Percentiles rank a stretch among this genome's conserved stretches.
Evolutionary conservation across 106 monocot genomes (phyloP).

Genomic region (Apostasia shenzhenica): DNA sequence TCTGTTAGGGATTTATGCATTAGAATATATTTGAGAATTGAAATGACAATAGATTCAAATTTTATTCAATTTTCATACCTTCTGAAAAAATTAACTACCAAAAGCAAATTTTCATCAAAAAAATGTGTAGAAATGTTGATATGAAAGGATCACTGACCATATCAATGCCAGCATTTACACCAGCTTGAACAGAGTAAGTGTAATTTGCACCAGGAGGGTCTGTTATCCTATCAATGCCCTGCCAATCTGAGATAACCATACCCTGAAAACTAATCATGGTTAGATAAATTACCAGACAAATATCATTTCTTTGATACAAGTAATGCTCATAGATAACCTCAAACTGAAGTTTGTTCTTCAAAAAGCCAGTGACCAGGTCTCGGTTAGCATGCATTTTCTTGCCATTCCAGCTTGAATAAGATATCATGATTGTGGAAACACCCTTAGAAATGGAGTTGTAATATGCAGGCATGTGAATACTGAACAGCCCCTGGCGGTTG

Average conservation of each 20-base stretch:
- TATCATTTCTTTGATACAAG: background rate
- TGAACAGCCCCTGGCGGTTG: constrained; percentile 16
- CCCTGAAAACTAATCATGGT: constrained; percentile 35
- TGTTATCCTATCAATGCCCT: constrained; percentile 82
- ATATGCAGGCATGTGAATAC: constrained; percentile 74
- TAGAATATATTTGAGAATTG: too few relatives aligned
- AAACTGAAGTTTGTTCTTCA: constrained; percentile 62
- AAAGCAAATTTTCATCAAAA: too few relatives aligned
- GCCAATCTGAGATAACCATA: constrained; percentile 83
- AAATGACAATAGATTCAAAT: too few relatives aligned
- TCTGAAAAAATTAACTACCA: too few relatives aligned
- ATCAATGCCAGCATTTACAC: constrained; percentile 68
- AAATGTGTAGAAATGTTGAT: too few relatives aligned
- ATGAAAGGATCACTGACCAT: constrained; percentile 42
- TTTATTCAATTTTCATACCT: too few relatives aligned
- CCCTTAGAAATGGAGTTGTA: constrained; percentile 34
- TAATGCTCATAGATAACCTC: constrained; percentile 12
- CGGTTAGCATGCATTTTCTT: constrained; percentile 68
- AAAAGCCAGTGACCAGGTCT: constrained; percentile 38
- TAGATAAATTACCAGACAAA: background rate
- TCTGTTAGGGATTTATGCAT: too few relatives aligned
- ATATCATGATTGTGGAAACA: constrained; percentile 76
- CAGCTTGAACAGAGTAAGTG: constrained; percentile 63
- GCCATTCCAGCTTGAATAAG: constrained; percentile 79
- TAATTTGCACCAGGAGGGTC: constrained; percentile 57